Evolutionary conservation across 1,139 yeast species (phyloP).

Genomic region (Yamadazyma conglobata): DNA sequence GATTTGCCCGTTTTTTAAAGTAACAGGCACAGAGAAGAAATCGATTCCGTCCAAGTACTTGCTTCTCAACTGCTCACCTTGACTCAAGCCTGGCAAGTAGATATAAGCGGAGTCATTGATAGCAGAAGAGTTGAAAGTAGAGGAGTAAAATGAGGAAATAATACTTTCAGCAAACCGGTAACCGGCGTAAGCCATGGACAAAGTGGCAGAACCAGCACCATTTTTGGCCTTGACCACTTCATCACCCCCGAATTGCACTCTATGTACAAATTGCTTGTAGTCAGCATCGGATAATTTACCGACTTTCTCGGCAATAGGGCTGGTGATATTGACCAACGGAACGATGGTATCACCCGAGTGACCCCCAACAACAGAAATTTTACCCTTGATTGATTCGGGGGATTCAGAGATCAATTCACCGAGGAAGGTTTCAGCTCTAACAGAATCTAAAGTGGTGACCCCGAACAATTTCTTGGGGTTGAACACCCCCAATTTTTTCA

Average conservation of each 20-base stretch:
- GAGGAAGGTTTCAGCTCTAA: constrained; percentile 66
- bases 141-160: constrained; percentile 40
- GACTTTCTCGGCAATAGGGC: constrained; percentile 27
- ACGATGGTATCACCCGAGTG: constrained; percentile 78
- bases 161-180: constrained; percentile 59
- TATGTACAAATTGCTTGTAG: constrained; percentile 46
- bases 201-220: constrained; percentile 76
- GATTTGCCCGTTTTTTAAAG: constrained; percentile 48
- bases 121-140: constrained; percentile 16
- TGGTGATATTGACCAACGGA: constrained; percentile 42
- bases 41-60: constrained; percentile 40
- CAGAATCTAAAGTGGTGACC: constrained; percentile 68
- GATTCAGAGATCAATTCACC: constrained; percentile 37
- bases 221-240: constrained; percentile 76
- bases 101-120: constrained; percentile 60
- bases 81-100: constrained; percentile 53
- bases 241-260: constrained; percentile 78
- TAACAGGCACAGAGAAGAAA: constrained; percentile 63
- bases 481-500: constrained; percentile 58
- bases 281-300: constrained; percentile 25
- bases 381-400: constrained; percentile 41
- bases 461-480: constrained; percentile 67
- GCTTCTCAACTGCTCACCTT: constrained; percentile 44
- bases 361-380: constrained; percentile 66
- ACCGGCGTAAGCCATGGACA: constrained; percentile 78